Conservation (phyloP, 1,284 basidiomycete genomes). For the Prillingera fragicola region DNA sequence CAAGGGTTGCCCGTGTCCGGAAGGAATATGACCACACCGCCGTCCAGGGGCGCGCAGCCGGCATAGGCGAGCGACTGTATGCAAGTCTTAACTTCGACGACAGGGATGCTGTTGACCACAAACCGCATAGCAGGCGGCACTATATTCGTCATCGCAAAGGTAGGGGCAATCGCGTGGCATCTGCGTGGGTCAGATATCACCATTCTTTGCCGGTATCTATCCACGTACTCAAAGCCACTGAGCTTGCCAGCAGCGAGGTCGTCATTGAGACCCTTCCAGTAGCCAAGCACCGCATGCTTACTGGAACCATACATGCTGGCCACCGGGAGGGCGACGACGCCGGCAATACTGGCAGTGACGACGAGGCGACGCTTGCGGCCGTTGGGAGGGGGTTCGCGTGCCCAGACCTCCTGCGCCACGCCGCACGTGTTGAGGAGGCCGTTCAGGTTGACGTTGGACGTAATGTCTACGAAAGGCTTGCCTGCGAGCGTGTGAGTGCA, state of each 20-base stretch:
- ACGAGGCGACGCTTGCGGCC: slow-evolving; percentile 8
- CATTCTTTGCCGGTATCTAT: background rate
- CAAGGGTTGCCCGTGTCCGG: slow-evolving; percentile 7
- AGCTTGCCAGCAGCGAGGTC: slow-evolving; percentile 5
- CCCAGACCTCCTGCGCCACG: slow-evolving; percentile 19
- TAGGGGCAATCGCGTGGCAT: slow-evolving; percentile 25
- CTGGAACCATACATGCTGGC: slow-evolving; percentile 16
- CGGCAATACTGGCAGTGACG: slow-evolving; percentile 23
- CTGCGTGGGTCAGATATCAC: slow-evolving; percentile 4
- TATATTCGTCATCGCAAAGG: slow-evolving; percentile 17
- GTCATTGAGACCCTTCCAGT: slow-evolving; percentile 18
- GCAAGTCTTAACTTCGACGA: slow-evolving; percentile 6
- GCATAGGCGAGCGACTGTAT: slow-evolving; percentile 8
- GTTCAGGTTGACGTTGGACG: slow-evolving; percentile 19
- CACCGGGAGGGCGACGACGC: slow-evolving; percentile 17
- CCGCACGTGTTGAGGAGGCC: slow-evolving; percentile 17
- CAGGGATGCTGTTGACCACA: slow-evolving; percentile 11
- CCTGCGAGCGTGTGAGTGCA: too few species aligned
- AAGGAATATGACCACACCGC: slow-evolving; percentile 10
- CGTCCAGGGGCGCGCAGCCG: slow-evolving; percentile 1
- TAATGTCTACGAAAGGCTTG: slow-evolving; percentile 9
- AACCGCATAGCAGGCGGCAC: slow-evolving; percentile 2
- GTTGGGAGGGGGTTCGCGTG: background rate
- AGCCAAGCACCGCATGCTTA: slow-evolving; percentile 22
- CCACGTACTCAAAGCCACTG: slow-evolving; percentile 16